These are phyloP conservation scores for Barnettozyma sp. DNA, from an alignment of 805 yeast species.

Conservation along the genomic window DNA sequence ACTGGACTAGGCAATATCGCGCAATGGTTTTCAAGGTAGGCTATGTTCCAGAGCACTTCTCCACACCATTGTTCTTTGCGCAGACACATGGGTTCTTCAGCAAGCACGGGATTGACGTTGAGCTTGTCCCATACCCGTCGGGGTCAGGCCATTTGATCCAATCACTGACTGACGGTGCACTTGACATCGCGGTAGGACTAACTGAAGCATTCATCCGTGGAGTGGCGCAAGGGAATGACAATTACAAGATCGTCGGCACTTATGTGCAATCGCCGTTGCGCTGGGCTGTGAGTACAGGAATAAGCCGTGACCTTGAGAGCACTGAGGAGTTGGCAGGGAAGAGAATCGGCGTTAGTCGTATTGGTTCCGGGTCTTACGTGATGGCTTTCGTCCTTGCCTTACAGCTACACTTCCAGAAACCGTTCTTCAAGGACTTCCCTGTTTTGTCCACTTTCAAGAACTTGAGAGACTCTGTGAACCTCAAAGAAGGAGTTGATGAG, in stretches of 20 bases:
- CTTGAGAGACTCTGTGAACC: conserved; percentile 74
- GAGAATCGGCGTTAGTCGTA: conserved; percentile 72
- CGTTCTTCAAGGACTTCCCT: conserved; percentile 47
- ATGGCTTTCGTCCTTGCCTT: conserved; percentile 82
- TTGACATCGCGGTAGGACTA: conserved; percentile 80
- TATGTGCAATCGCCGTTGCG: conserved; percentile 82
- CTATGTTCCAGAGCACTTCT: conserved; percentile 86
- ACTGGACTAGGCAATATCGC: too few species aligned
- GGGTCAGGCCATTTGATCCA: conserved; percentile 87
- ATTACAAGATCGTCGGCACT: conserved; percentile 67
- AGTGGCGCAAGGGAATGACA: conserved; percentile 43
- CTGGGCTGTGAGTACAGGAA: conserved; percentile 87
- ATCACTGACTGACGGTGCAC: conserved; percentile 51
- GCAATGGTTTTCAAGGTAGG: conserved; percentile 50
- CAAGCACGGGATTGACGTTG: conserved; percentile 44
- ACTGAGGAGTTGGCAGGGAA: conserved; percentile 51
- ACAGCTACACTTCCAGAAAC: conserved; percentile 45
- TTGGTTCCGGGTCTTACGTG: conserved; percentile 88
- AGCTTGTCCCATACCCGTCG: conserved; percentile 64
- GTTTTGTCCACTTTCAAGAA: conserved; percentile 63
- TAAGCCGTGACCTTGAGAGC: conserved; percentile 46
- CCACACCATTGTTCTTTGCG: conserved; percentile 80
- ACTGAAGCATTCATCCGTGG: conserved; percentile 91
- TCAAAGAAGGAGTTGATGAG: conserved; percentile 33
- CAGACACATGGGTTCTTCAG: conserved; percentile 48